These are phyloP conservation scores for Cyberlindnera galapagoensis DNA, from an alignment of 805 yeast species.

Conservation along the genomic window DNA sequence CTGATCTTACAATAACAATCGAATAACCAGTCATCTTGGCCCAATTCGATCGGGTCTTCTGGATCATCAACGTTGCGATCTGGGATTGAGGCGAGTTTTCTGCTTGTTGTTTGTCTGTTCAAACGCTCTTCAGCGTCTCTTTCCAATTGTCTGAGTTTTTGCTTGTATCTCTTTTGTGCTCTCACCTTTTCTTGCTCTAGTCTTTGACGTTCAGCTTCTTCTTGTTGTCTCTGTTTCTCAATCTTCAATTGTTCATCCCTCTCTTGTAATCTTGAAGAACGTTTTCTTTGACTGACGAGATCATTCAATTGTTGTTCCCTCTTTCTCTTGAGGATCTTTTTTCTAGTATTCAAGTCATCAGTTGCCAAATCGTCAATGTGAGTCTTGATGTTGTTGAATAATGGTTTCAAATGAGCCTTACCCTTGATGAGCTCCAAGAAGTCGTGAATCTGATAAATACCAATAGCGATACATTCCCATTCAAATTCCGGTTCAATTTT, in stretches of 20 bases:
- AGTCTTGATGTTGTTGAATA: slow-evolving; percentile 26
- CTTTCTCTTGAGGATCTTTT: slow-evolving; percentile 45
- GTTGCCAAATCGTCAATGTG: slow-evolving; percentile 30
- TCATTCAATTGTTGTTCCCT: slow-evolving; percentile 60
- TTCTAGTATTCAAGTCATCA: slow-evolving; percentile 48
- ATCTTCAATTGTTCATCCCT: slow-evolving; percentile 51
- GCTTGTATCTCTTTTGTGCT: slow-evolving; percentile 27
- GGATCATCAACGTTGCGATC: slow-evolving; percentile 21
- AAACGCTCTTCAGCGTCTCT: slow-evolving; percentile 22
- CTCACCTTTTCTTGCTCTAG: slow-evolving; percentile 37
- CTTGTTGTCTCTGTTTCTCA: slow-evolving; percentile 37
- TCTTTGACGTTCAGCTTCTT: slow-evolving; percentile 12
- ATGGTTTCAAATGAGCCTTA: slow-evolving; percentile 25
- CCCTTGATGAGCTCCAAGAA: slow-evolving; percentile 24
- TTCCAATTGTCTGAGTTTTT: slow-evolving; percentile 16
- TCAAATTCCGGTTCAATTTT: slow-evolving; percentile 32
- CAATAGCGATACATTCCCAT: slow-evolving; percentile 37
- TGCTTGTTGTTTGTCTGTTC: slow-evolving; percentile 14
- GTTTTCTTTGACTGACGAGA: slow-evolving; percentile 60
- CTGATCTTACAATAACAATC: slow-evolving; percentile 32
- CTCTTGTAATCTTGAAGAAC: slow-evolving; percentile 69
- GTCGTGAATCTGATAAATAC: slow-evolving; percentile 36
- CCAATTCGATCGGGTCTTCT: slow-evolving; percentile 22
- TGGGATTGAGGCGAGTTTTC: slow-evolving; percentile 21
- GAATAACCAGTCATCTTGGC: slow-evolving; percentile 32